Evolutionary conservation across 306 rosid genomes (phyloP).

Genomic region (Prunus dulcis): DNA sequence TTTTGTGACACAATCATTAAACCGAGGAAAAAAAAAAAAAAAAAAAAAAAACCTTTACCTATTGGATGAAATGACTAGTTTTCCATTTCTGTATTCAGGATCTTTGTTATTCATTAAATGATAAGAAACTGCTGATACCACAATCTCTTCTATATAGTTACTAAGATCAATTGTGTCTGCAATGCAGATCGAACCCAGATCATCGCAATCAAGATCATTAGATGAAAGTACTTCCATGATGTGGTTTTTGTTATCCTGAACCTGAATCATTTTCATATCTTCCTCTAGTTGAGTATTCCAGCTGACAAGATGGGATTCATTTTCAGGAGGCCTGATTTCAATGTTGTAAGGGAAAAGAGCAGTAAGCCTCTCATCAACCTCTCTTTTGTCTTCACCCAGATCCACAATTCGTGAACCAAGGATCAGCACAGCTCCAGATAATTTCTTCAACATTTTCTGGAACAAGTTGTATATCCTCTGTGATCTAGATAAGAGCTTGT

Average conservation of each 20-base stretch:
- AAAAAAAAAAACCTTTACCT: slow-evolving; percentile 44
- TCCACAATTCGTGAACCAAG: slow-evolving; percentile 76
- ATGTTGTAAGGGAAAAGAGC: slow-evolving; percentile 79
- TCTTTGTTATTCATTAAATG: slow-evolving; percentile 87
- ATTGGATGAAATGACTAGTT: slow-evolving; percentile 65
- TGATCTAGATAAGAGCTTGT: slow-evolving; percentile 60
- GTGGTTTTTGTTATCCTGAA: slow-evolving; percentile 89
- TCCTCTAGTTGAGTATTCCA: slow-evolving; percentile 90
- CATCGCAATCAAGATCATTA: slow-evolving; percentile 90
- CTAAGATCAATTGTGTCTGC: slow-evolving; percentile 79
- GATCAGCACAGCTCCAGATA: slow-evolving; percentile 76
- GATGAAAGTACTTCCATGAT: slow-evolving; percentile 90
- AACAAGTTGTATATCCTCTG: slow-evolving; percentile 64
- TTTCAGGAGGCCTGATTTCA: slow-evolving; percentile 78
- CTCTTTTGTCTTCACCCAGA: slow-evolving; percentile 47
- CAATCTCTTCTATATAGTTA: slow-evolving; percentile 87
- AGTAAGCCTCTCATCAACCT: slow-evolving; percentile 60
- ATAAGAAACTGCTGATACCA: slow-evolving; percentile 85
- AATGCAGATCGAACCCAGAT: slow-evolving; percentile 70
- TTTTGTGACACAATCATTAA: not conserved
- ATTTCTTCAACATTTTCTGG: slow-evolving; percentile 75
- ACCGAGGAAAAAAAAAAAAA: not conserved
- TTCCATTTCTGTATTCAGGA: slow-evolving; percentile 91
- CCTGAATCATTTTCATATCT: slow-evolving; percentile 86
- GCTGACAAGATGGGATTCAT: slow-evolving; percentile 76